Evolutionary conservation across 352 stramenopile genomes (phyloP), one percentile per base, ranked within the genome.

Genomic region (Elongisporangium undulatum): DNA sequence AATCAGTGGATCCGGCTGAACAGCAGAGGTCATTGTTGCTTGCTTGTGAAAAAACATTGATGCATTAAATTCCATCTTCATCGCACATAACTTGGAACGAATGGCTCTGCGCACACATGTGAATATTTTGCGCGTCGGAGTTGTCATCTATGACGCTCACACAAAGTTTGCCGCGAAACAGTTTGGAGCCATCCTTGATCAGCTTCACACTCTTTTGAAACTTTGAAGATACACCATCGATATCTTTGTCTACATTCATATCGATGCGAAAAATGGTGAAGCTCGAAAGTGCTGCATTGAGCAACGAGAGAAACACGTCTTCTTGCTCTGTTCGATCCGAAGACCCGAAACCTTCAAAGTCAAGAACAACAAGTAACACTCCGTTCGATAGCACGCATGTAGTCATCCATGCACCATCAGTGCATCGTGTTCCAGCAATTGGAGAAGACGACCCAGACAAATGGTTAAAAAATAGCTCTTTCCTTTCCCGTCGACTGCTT

Each of bases 381-480:
- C 58, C 49, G 9, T 49, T 55, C 4, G 65, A 49, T 1, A 82
- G 45, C 1, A 74, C 34, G 1, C 67, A 59, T 1, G 74, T 53
- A 1, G 56, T 69, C 73, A 79, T 75, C 68, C 74, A 79, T 5
- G 66, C 71, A 0, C 71, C 71, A 15, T 82, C 68, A 3, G 71
- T 78, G 52, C 74, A 77, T 13, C 71, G 66, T 1, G 53, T 58
- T 9, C 66, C 71, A 22, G 68, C 64, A 61, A 79, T 90, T 9
- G 80, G 77, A 66, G 89, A 92, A 10, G 79, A 87, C 4, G 74
- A 81, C 0, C 82, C 79, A 1, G 79, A 70, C 17, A 92, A 55
- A 45, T 90, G 80, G 52, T 90, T 92, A 91, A 54, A 13, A 90
- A 78, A 55, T 93, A 93, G 51, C 75, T 90, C 51, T 90, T 90